A percentile compares a stretch with the other conserved stretches of the same genome.
These are phyloP conservation scores for Rutstroemia sydowiana DNA, from an alignment of 2,329 filamentous ascomycete genomes.

Conservation along the genomic window DNA sequence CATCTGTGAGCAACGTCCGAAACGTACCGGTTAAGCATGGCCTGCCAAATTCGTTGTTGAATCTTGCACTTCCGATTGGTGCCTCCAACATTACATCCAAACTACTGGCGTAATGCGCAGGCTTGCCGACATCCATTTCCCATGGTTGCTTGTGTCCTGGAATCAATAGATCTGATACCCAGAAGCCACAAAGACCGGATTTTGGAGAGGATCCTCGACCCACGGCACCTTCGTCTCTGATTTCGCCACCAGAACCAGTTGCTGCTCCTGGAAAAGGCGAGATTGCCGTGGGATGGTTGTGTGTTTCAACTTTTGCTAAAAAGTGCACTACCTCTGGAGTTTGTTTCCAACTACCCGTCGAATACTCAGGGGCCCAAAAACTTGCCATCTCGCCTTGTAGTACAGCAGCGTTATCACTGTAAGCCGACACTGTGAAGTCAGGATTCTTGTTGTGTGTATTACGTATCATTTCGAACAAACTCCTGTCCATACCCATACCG, in stretches of 20 bases:
- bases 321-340: constrained; percentile 82
- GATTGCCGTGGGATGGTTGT: constrained; percentile 95
- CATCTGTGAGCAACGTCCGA: constrained; percentile 72
- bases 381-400: constrained; percentile 63
- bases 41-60: constrained; percentile 96
- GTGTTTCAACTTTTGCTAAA: constrained; percentile 91
- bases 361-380: constrained; percentile 82
- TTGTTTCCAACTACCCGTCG: constrained; percentile 80
- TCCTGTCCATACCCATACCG: constrained; percentile 68
- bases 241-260: constrained; percentile 91
- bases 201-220: constrained; percentile 89
- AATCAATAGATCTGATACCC: constrained; percentile 88
- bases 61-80: constrained; percentile 87
- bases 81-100: constrained; percentile 97
- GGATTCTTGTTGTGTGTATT: constrained; percentile 85
- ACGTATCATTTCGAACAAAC: constrained; percentile 90
- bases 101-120: constrained; percentile 85
- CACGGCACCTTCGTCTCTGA: constrained; percentile 90
- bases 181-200: constrained; percentile 86
- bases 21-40: constrained; percentile 87
- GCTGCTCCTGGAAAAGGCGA: constrained; percentile 89
- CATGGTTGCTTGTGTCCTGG: constrained; percentile 77
- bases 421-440: constrained; percentile 83
- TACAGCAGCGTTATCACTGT: constrained; percentile 97
- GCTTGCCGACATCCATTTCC: constrained; percentile 87